phyloP scores from a whole-genome alignment of 148 eudicot species.

The Amaranthus palmeri region DNA sequence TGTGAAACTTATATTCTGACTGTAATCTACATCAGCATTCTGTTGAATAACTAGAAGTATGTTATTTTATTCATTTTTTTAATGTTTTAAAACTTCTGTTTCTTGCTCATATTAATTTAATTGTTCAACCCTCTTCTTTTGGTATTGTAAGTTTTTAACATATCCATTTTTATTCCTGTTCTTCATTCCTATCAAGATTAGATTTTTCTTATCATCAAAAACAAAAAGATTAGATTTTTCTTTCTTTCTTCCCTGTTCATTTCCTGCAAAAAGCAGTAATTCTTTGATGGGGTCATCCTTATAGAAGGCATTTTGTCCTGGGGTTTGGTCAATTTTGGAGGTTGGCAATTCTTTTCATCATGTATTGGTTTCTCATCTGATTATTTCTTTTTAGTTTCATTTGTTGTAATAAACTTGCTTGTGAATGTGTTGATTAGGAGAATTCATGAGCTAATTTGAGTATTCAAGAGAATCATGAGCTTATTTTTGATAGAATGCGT shows the following conservation, averaged over 20 bases:
- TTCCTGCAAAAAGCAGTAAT: background rate
- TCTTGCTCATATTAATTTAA: background rate
- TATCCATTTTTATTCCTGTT: background rate
- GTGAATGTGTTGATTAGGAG: background rate
- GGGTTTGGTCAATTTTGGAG: conserved; percentile 7
- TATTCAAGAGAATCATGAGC: no score
- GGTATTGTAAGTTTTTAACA: no score
- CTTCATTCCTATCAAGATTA: background rate
- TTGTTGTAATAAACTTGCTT: background rate
- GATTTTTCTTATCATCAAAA: no score
- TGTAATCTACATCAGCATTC: conserved; percentile 23
- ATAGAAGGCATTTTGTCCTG: background rate
- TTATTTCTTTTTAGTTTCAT: background rate
- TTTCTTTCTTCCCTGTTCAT: background rate
- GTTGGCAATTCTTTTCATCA: conserved; percentile 14
- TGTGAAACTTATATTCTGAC: background rate
- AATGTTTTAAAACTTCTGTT: background rate
- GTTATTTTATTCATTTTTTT: conserved; percentile 13
- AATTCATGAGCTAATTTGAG: background rate
- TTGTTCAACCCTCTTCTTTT: no score
- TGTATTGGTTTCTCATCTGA: background rate
- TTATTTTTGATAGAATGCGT: background rate
- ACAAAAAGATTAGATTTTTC: no score
- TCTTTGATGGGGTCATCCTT: background rate
- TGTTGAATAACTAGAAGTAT: background rate